Evolutionary conservation across 1,284 basidiomycete species (phyloP).

Genomic region (Ceratobasidium sp.): DNA sequence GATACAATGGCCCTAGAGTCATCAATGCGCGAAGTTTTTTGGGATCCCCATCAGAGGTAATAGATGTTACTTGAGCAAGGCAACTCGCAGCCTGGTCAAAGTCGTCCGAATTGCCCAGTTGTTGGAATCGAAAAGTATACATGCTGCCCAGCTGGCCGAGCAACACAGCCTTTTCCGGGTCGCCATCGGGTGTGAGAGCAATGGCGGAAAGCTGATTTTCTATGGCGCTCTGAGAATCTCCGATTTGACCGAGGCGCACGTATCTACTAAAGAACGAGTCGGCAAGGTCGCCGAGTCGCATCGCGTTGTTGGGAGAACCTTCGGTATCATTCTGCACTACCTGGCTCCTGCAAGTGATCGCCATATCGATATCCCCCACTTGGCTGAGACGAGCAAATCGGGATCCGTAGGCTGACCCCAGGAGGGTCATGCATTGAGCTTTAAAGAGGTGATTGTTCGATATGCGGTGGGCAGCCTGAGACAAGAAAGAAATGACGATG

Average conservation of each 20-base stretch:
- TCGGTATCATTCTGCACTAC: neutral
- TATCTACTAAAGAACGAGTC: constrained; percentile 1
- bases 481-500: neutral
- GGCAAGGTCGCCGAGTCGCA: constrained; percentile 5
- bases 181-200: neutral
- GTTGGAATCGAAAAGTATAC: constrained; percentile 11
- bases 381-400: neutral
- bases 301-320: neutral
- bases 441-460: neutral
- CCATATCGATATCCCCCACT: constrained; percentile 14
- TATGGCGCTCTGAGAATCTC: constrained; percentile 7
- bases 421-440: neutral
- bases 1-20: neutral
- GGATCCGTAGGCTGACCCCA: neutral
- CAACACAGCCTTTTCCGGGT: neutral
- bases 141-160: constrained; percentile 26
- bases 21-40: constrained; percentile 2
- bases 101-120: constrained; percentile 5
- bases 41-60: neutral
- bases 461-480: neutral
- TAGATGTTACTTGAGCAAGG: neutral
- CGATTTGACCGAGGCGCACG: neutral
- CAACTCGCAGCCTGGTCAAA: constrained; percentile 16
- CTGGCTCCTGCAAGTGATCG: constrained; percentile 2
- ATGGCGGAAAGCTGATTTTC: neutral